A percentile compares a stretch with the other conserved stretches of the same genome.
Evolutionary conservation across 2,329 filamentous ascomycete genomes (phyloP).

Genomic region (Botrytis pseudocinerea): DNA sequence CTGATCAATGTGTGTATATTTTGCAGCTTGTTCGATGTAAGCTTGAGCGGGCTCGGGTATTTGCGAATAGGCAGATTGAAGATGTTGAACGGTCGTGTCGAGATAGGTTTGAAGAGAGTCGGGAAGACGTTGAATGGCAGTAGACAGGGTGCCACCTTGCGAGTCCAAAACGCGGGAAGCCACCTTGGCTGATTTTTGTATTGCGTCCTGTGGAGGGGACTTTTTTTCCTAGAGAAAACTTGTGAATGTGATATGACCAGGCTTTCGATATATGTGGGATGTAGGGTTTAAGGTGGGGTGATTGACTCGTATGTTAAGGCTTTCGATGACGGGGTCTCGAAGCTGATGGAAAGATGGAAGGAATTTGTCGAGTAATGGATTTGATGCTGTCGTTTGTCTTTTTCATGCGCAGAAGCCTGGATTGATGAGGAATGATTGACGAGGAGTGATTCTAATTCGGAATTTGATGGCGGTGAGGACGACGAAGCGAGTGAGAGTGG

Average conservation of each 20-base stretch:
- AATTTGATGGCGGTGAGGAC: neutral
- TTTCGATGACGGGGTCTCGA: constrained; percentile 7
- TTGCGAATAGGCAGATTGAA: constrained; percentile 48
- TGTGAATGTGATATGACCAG: neutral
- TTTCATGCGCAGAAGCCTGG: neutral
- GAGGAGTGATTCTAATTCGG: neutral
- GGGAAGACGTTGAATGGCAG: constrained; percentile 58
- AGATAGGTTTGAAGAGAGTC: constrained; percentile 53
- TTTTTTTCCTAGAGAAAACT: constrained; percentile 10
- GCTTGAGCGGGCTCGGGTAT: constrained; percentile 36
- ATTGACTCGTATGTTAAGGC: neutral
- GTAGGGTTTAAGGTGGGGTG: constrained; percentile 17
- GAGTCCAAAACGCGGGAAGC: constrained; percentile 53
- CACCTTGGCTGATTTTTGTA: constrained; percentile 40
- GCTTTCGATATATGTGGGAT: constrained; percentile 17
- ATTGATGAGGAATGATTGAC: neutral
- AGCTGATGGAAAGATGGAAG: constrained; percentile 1
- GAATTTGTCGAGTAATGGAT: neutral
- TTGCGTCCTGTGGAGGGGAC: constrained; percentile 18
- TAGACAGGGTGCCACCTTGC: constrained; percentile 56
- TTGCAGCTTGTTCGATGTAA: constrained; percentile 36
- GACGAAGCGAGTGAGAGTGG: neutral
- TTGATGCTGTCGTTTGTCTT: neutral
- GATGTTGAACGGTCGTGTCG: constrained; percentile 52
- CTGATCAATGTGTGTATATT: constrained; percentile 37